These are phyloP conservation scores for Colletotrichum sublineola DNA, from an alignment of 2,329 filamentous ascomycete genomes.

Conservation along the genomic window DNA sequence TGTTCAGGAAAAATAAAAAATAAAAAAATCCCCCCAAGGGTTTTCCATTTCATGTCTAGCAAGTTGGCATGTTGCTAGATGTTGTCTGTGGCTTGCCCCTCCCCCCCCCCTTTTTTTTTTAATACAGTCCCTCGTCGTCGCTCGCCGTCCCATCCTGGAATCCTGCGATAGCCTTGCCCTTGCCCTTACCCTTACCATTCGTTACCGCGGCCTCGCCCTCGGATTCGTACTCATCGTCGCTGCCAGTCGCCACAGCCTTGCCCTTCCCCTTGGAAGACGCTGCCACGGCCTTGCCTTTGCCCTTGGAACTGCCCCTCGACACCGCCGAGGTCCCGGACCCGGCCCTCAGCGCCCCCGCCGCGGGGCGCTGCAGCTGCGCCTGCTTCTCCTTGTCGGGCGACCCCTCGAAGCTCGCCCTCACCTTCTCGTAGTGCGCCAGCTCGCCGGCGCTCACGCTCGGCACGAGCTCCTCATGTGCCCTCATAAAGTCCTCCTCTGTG, in stretches of 20 bases:
- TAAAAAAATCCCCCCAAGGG: not conserved
- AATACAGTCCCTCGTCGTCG: constrained; percentile 71
- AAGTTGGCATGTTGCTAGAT: not conserved
- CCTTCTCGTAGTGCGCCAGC: constrained; percentile 88
- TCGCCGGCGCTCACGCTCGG: constrained; percentile 94
- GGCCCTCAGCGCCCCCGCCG: constrained; percentile 37
- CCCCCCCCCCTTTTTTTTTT: constrained; percentile 37
- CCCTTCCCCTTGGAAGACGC: constrained; percentile 56
- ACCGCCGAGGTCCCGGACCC: constrained; percentile 48
- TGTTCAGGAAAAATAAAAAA: not conserved
- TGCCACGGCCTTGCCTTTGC: constrained; percentile 53
- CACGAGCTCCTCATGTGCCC: constrained; percentile 87
- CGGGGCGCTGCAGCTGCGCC: constrained; percentile 44
- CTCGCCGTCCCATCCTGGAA: constrained; percentile 68
- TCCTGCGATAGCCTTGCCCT: constrained; percentile 66
- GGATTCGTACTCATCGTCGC: constrained; percentile 51
- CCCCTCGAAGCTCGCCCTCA: constrained; percentile 86
- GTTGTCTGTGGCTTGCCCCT: no score
- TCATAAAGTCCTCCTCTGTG: constrained; percentile 87
- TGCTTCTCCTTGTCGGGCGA: constrained; percentile 60
- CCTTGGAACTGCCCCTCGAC: constrained; percentile 48
- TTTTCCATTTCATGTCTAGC: not conserved
- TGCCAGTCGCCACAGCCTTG: constrained; percentile 51
- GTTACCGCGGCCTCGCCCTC: constrained; percentile 50
- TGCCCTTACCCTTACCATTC: constrained; percentile 60